Base-by-base conservation (phyloP, 2,329 filamentous ascomycete genomes). In the Fusarium pilosicola region DNA sequence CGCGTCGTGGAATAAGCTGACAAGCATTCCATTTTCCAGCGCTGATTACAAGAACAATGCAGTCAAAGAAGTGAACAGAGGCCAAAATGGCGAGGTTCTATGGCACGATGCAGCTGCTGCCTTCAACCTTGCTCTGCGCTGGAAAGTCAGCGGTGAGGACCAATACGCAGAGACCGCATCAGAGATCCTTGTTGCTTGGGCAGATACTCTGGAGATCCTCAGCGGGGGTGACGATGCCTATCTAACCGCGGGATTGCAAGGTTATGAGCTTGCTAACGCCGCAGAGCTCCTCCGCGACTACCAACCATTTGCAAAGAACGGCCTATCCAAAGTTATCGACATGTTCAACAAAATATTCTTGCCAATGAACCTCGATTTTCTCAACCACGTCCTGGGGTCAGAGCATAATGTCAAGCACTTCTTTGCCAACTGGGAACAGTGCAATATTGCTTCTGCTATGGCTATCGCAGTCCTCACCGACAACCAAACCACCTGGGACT, bases 241-340 rank as follows among this genome's bases (percentile, higher is more conserved):
- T 62, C 82, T 87, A 6, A 81, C 82, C 0, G 77, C 83, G 0
- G 85, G 85, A 0, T 70, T 87, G 5, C 84, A 87, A 39, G 85
- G 85, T 0, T 86, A 86, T 61, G 78, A 87, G 67, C 76, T 86
- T 18, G 85, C 85, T 22, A 87, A 87, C 52, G 85, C 82, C 0
- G 85, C 80, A 1, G 85, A 87, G 65, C 76, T 86, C 4, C 75
- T 86, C 51, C 76, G 83, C 4, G 71, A 64, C 26, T 82, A 85
- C 57, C 32, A 57, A 14, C 41, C 60, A 4, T 63, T 63, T 20
- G 55, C 44, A 5, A 28, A 39, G 3, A 59, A 36, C 7, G 54
- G 54, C 1, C 22, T 58, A 5, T 3, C 54, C 3, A 61, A 39
- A 2, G 41, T 61, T 3, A 6, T 46, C 1, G 18, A 3, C 9